Conservation (phyloP, 1,139 yeast species). For the Kurtzmaniella quercitrusa region DNA sequence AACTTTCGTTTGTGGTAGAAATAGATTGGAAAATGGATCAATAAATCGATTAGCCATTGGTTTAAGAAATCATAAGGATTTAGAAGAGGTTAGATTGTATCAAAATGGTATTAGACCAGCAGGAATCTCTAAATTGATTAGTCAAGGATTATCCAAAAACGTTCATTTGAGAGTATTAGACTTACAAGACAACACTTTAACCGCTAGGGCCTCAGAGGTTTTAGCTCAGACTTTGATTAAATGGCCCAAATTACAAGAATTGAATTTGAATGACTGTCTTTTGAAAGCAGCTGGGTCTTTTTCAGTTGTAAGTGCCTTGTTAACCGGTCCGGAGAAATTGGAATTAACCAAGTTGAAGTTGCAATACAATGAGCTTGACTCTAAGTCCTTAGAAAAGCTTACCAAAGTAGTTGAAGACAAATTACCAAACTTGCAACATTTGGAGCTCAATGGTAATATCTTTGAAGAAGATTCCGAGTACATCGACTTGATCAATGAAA, state of each 20-base stretch:
- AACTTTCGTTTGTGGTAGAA: constrained; percentile 93
- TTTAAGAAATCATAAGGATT: constrained; percentile 66
- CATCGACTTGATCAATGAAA: constrained; percentile 31
- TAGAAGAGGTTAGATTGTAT: constrained; percentile 74
- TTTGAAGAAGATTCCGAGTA: constrained; percentile 49
- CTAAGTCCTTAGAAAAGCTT: constrained; percentile 55
- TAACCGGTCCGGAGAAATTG: constrained; percentile 28
- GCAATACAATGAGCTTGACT: constrained; percentile 87
- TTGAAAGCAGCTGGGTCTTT: constrained; percentile 73
- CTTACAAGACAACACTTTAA: constrained; percentile 92
- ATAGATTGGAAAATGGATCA: constrained; percentile 93
- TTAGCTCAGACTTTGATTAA: constrained; percentile 43
- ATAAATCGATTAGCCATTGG: constrained; percentile 74
- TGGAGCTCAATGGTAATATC: constrained; percentile 91
- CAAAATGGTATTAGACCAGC: constrained; percentile 97
- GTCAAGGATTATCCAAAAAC: constrained; percentile 65
- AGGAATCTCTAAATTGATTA: constrained; percentile 74
- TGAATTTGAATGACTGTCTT: constrained; percentile 86
- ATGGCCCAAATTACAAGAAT: constrained; percentile 55
- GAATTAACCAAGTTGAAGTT: constrained; percentile 59
- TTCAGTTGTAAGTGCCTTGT: constrained; percentile 45
- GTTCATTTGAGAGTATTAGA: constrained; percentile 65
- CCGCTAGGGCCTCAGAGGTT: constrained; percentile 60
- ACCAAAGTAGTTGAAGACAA: constrained; percentile 48
- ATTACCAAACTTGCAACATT: constrained; percentile 55